phyloP scores from a whole-genome alignment of 805 yeast genomes.

The Monosporozyma servazzii region DNA sequence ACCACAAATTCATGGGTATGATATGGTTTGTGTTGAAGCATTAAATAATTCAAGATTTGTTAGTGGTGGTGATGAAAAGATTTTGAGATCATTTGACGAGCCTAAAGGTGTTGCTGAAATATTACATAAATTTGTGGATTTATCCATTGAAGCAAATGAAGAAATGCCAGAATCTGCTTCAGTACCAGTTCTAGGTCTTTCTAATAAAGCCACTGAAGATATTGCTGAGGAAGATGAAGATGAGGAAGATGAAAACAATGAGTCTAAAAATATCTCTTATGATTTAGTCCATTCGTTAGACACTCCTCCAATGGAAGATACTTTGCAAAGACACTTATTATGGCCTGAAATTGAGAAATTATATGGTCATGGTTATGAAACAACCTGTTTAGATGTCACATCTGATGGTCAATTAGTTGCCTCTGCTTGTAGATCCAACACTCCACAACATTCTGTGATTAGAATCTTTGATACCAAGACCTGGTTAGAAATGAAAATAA shows the following conservation, averaged over 20 bases:
- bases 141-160: conserved; percentile 26
- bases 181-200: conserved; percentile 85
- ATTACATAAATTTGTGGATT: conserved; percentile 45
- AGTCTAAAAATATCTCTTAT: conserved; percentile 33
- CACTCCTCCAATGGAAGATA: conserved; percentile 80
- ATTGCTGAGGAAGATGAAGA: conserved; percentile 38
- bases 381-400: conserved; percentile 66
- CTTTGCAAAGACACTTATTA: conserved; percentile 79
- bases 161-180: conserved; percentile 74
- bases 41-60: conserved; percentile 57
- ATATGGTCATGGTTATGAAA: conserved; percentile 96
- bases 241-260: conserved; percentile 27
- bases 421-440: conserved; percentile 86
- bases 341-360: conserved; percentile 94
- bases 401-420: conserved; percentile 60
- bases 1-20: conserved; percentile 97
- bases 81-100: conserved; percentile 78
- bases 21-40: conserved; percentile 73
- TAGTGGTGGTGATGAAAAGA: conserved; percentile 94
- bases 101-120: conserved; percentile 69
- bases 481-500: conserved; percentile 53
- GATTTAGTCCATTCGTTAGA: conserved; percentile 40
- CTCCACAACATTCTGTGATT: conserved; percentile 74
- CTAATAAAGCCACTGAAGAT: conserved; percentile 72
- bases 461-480: conserved; percentile 57